Base-by-base conservation (phyloP, 371 early-diverging fungal genomes). In the Funneliformis caledonium region DNA sequence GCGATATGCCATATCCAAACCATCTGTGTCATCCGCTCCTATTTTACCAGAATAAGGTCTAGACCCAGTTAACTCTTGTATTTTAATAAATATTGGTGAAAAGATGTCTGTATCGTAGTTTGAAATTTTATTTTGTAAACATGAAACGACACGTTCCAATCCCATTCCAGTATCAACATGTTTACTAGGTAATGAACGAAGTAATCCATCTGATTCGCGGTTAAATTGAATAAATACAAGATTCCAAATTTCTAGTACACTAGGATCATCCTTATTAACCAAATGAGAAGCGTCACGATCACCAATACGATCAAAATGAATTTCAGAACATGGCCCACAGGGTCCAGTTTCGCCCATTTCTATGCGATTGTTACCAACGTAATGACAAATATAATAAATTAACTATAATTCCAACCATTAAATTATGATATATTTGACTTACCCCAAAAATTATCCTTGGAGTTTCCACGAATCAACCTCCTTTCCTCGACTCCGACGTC, bases 101-200 rank as follows among this genome's bases (percentile, higher is more conserved):
- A 99, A 99, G 14, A 93, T 93, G 83, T 98, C 98, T 45, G 99
- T 99, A 83, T 98, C 97, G 85, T 99, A 99, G 92, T 99, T 99
- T 85, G 98, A 98, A 56, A 88, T 87, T 87, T 97, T 97, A 87
- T 97, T 90, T 87, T 99, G 99, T 81, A 99, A 90, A 79, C 98
- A 96, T 72, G 98, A 98, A 9, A 98, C 95, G 61, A 99, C 89
- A 84, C 99, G 96, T 88, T 99, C 99, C 19, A 98, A 89, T 60
- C 99, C 99, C 93, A 99, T 95, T 62, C 99, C 99, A 48, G 99
- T 99, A 90, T 99, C 99, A 82, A 99, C 95, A 87, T 99, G 98
- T 89, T 98, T 96, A 88, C 92, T 96, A 77, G 99, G 98, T 60
- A 99, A 92, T 47, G 94, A 88, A 74, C 94, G 94, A 68, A 99